Percentiles rank a stretch among this genome's conserved stretches.
phyloP scores from a whole-genome alignment of 495 filamentous ascomycete species.

The Penicillium atrosanguineum region DNA sequence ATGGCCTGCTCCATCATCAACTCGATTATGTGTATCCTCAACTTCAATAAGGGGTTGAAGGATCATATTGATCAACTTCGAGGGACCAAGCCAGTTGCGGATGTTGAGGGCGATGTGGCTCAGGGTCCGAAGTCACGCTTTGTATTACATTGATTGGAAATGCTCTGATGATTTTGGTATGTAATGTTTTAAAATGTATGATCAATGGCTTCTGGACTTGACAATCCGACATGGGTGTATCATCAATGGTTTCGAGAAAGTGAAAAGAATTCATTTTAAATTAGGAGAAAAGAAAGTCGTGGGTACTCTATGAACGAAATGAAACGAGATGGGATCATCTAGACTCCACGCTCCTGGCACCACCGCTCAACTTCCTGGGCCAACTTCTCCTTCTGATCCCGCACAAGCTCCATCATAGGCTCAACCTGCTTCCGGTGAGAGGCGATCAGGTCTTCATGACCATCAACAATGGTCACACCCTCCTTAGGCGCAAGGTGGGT shows the following conservation, averaged over 20 bases:
- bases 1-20: conserved; percentile 13
- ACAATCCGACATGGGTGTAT: no score
- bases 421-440: conserved; percentile 42
- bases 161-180: not conserved
- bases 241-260: no score
- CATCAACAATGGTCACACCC: conserved; percentile 18
- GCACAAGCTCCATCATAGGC: conserved; percentile 71
- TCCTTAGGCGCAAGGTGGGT: conserved; percentile 44
- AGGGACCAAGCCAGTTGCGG: not conserved
- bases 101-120: not conserved
- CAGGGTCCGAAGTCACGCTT: conserved; percentile 12
- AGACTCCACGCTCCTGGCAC: conserved; percentile 67
- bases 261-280: no score
- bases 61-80: conserved; percentile 9
- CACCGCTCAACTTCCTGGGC: conserved; percentile 77
- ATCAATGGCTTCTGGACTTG: no score
- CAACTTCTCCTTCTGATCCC: conserved; percentile 66
- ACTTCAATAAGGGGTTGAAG: conserved; percentile 23
- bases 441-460: conserved; percentile 31
- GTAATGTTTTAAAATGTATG: not conserved
- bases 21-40: conserved; percentile 19
- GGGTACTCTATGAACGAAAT: not conserved
- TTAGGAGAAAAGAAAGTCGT: not conserved
- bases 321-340: conserved; percentile 1
- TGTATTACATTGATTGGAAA: conserved; percentile 6